phyloP scores from a whole-genome alignment of 495 filamentous ascomycete species.

The Pyrenula massariospora region DNA sequence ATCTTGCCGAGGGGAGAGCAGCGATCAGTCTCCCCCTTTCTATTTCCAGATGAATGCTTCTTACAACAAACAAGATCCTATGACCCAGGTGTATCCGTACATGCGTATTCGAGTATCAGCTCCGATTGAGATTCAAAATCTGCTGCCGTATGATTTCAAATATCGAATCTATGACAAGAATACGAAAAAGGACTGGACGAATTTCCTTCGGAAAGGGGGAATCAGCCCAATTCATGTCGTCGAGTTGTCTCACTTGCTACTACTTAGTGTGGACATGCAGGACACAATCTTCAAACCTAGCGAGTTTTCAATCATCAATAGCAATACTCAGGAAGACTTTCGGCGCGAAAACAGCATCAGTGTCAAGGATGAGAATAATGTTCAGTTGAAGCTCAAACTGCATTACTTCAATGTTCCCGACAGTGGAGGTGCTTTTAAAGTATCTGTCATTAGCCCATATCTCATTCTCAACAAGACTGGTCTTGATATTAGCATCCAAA shows the following conservation, averaged over 20 bases:
- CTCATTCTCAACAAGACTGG: slow-evolving; percentile 93
- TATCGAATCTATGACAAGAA: slow-evolving; percentile 97
- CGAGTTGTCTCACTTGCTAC: slow-evolving; percentile 81
- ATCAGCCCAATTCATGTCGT: slow-evolving; percentile 96
- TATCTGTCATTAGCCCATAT: slow-evolving; percentile 87
- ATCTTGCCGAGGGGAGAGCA: slow-evolving; percentile 73
- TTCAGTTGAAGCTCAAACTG: slow-evolving; percentile 67
- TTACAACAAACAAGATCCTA: slow-evolving; percentile 68
- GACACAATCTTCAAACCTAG: slow-evolving; percentile 90
- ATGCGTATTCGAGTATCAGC: slow-evolving; percentile 87
- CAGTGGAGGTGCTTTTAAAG: slow-evolving; percentile 91
- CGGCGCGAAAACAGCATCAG: slow-evolving; percentile 67
- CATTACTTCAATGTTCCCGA: slow-evolving; percentile 90
- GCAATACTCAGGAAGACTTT: slow-evolving; percentile 78
- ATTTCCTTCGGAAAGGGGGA: slow-evolving; percentile 90
- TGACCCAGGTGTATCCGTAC: slow-evolving; percentile 78
- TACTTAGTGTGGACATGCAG: slow-evolving; percentile 90
- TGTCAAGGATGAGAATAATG: slow-evolving; percentile 71
- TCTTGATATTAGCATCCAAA: slow-evolving; percentile 74
- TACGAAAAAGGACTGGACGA: slow-evolving; percentile 96
- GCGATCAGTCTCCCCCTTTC: slow-evolving; percentile 68
- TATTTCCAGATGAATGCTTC: slow-evolving; percentile 90
- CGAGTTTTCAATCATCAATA: slow-evolving; percentile 94
- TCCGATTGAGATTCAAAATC: slow-evolving; percentile 86
- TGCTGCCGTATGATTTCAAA: slow-evolving; percentile 96